Conservation (phyloP, 106 monocot genomes). For the Acorus calamus region DNA sequence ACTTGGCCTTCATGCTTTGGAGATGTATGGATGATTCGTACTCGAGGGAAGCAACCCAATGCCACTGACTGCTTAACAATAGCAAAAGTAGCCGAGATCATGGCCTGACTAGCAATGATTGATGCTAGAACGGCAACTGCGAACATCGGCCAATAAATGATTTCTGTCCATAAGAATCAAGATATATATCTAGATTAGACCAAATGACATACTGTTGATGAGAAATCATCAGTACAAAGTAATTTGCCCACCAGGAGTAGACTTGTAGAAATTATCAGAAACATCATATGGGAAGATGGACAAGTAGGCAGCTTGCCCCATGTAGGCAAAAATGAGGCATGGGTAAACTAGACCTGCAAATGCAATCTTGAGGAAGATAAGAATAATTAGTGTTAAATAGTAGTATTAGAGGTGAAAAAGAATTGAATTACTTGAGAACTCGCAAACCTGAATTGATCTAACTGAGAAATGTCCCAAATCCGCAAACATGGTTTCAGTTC, state of each 20-base stretch:
- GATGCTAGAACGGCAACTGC: constrained; percentile 26
- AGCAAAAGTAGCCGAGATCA: constrained; percentile 39
- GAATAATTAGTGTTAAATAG: not conserved
- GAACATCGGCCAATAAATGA: constrained; percentile 43
- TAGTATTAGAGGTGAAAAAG: not conserved
- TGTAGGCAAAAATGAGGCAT: constrained; percentile 43
- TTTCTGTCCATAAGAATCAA: constrained; percentile 4
- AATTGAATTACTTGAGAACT: too few relatives aligned
- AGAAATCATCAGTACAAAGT: too few relatives aligned
- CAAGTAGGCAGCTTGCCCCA: constrained; percentile 54
- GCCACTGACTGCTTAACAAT: constrained; percentile 33
- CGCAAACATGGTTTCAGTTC: constrained; percentile 80
- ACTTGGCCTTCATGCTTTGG: constrained; percentile 51
- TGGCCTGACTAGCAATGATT: constrained; percentile 43
- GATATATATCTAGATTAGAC: not conserved
- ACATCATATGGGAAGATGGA: constrained; percentile 17
- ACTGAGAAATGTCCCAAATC: constrained; percentile 73
- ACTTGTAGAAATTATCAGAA: constrained; percentile 44
- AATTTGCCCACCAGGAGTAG: constrained; percentile 28
- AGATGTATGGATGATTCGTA: constrained; percentile 34
- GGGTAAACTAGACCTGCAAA: constrained; percentile 54
- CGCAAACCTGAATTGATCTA: constrained; percentile 57
- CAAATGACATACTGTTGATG: too few relatives aligned
- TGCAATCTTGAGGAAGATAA: constrained; percentile 31
- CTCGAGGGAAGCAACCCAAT: constrained; percentile 38